These are phyloP conservation scores for Coccomyxa sp. DNA, from an alignment of 139 green algal genomes.

Conservation along the genomic window DNA sequence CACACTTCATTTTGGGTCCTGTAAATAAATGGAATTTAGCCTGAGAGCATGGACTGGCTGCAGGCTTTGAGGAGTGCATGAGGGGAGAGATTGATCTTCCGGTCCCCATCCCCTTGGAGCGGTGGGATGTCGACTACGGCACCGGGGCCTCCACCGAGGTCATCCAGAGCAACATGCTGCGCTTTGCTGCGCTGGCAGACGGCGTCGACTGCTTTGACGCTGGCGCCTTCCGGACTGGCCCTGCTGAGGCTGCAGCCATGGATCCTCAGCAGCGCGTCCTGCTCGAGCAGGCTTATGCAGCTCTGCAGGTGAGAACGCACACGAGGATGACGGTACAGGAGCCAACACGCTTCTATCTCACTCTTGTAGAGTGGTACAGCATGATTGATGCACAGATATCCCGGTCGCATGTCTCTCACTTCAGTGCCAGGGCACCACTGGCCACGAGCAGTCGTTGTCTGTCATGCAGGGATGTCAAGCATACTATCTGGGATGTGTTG, in stretches of 20 bases:
- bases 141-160: constrained; percentile 7
- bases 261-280: constrained; percentile 74
- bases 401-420: background rate
- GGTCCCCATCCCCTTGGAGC: constrained; percentile 1
- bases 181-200: constrained; percentile 56
- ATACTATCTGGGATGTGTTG: background rate
- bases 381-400: background rate
- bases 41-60: background rate
- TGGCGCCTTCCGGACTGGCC: constrained; percentile 36
- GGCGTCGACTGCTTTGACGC: constrained; percentile 58
- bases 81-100: background rate
- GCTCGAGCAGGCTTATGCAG: constrained; percentile 32
- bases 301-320: constrained; percentile 8
- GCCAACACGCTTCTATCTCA: background rate
- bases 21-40: too few relatives aligned
- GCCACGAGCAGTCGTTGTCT: background rate
- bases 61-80: constrained; percentile 12
- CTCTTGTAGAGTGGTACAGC: background rate
- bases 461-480: background rate
- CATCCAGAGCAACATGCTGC: constrained; percentile 17
- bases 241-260: constrained; percentile 53
- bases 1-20: too few relatives aligned
- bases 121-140: constrained; percentile 15
- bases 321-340: too few relatives aligned
- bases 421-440: background rate